Conservation (phyloP, 768 basidiomycete species). For the Suillus subalutaceus region DNA sequence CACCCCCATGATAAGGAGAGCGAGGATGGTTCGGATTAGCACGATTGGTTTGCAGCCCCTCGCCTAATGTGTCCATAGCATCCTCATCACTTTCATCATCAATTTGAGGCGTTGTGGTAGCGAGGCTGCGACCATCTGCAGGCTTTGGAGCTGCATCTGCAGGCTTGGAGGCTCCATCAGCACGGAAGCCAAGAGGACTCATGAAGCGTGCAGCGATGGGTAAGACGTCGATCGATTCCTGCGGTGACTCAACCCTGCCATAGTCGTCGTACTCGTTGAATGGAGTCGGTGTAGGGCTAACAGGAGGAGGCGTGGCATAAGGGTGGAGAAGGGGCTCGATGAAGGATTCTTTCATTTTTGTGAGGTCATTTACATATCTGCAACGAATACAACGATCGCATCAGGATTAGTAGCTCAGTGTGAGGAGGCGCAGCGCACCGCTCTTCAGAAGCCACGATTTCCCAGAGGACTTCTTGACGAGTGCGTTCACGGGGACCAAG, state of each 20-base stretch:
- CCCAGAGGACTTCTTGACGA: conserved; percentile 94
- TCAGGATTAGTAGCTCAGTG: conserved; percentile 9
- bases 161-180: conserved; percentile 48
- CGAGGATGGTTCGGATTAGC: conserved; percentile 60
- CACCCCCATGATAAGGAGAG: conserved; percentile 69
- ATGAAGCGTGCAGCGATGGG: conserved; percentile 94
- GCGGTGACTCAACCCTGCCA: conserved; percentile 61
- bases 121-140: conserved; percentile 50
- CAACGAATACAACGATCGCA: conserved; percentile 4
- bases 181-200: conserved; percentile 57
- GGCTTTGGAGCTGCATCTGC: conserved; percentile 29
- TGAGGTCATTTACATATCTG: conserved; percentile 91
- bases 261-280: conserved; percentile 73
- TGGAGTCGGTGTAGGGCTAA: conserved; percentile 57
- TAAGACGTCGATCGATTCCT: conserved; percentile 74
- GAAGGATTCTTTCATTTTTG: conserved; percentile 93
- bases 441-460: conserved; percentile 96
- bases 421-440: conserved; percentile 51
- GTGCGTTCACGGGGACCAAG: conserved; percentile 93
- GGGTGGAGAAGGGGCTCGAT: conserved; percentile 90
- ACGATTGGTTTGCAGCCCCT: conserved; percentile 24
- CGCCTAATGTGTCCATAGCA: conserved; percentile 51
- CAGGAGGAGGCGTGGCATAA: conserved; percentile 45
- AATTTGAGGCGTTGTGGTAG: conserved; percentile 55
- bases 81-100: conserved; percentile 77